Evolutionary conservation across 2,329 filamentous ascomycete genomes (phyloP).

Genomic region (Ophiostoma ulmi): DNA sequence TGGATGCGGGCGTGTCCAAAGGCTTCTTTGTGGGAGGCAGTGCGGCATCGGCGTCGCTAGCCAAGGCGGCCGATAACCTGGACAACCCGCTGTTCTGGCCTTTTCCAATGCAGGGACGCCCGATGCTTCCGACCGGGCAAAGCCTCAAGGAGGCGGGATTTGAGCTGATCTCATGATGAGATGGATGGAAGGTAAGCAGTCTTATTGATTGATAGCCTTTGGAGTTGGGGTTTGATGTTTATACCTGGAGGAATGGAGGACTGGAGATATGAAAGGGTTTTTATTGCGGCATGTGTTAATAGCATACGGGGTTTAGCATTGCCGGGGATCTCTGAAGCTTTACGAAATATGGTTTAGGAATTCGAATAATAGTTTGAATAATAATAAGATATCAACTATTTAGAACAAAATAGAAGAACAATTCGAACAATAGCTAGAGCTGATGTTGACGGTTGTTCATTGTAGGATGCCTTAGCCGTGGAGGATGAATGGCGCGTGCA

Average conservation of each 20-base stretch:
- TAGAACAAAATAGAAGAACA: no score
- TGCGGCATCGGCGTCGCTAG: conserved; percentile 18
- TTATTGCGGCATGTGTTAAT: neutral
- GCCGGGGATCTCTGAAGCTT: neutral
- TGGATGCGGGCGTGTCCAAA: conserved; percentile 16
- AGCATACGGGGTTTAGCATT: neutral
- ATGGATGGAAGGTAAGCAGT: neutral
- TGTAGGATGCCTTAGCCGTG: no score
- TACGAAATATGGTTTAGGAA: neutral
- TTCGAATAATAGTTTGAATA: neutral
- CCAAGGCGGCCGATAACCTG: conserved; percentile 35
- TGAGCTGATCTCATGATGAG: conserved; percentile 27
- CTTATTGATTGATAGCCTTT: no score
- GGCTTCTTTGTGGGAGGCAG: conserved; percentile 15
- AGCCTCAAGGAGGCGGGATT: conserved; percentile 51
- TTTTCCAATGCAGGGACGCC: conserved; percentile 55
- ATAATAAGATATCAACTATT: neutral
- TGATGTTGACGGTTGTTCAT: no score
- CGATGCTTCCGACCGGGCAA: conserved; percentile 46
- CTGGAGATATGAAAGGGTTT: no score
- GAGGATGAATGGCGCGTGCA: no score
- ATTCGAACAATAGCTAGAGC: no score
- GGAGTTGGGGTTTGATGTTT: no score
- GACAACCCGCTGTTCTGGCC: conserved; percentile 58
- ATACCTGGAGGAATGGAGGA: no score